Conservation (phyloP, 169 alveolate genomes). For the Plasmodium coatneyi region DNA sequence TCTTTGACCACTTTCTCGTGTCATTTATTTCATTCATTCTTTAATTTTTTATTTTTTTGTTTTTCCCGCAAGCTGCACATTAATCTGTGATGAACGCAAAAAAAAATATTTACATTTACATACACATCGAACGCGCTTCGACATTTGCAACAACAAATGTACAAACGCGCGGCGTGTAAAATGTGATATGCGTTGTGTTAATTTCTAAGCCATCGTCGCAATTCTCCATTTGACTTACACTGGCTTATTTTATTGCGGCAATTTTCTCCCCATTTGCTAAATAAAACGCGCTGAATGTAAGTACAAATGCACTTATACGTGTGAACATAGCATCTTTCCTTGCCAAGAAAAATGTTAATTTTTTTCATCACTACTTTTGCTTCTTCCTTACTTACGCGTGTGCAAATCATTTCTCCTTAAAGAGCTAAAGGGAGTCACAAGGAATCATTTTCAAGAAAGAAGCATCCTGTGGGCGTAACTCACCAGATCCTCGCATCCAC, state of each 20-base stretch:
- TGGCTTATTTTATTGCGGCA: background rate
- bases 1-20: background rate
- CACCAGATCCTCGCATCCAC: background rate
- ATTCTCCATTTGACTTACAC: background rate
- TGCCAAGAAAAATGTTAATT: constrained; percentile 8
- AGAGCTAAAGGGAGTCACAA: background rate
- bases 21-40: background rate
- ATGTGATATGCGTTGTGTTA: background rate
- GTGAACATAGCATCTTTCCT: background rate
- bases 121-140: background rate
- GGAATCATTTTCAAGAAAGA: background rate
- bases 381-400: background rate
- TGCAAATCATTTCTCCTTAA: background rate
- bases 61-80: background rate
- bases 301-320: background rate
- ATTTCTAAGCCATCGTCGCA: background rate
- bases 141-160: background rate
- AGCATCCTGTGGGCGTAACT: background rate
- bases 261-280: background rate
- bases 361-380: background rate
- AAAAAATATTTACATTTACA: too few species aligned
- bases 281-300: background rate
- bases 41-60: background rate
- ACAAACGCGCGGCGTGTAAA: background rate
- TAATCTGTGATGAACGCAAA: background rate